Base-by-base conservation (phyloP, 208 protist species). In the Crithidia sp. region DNA sequence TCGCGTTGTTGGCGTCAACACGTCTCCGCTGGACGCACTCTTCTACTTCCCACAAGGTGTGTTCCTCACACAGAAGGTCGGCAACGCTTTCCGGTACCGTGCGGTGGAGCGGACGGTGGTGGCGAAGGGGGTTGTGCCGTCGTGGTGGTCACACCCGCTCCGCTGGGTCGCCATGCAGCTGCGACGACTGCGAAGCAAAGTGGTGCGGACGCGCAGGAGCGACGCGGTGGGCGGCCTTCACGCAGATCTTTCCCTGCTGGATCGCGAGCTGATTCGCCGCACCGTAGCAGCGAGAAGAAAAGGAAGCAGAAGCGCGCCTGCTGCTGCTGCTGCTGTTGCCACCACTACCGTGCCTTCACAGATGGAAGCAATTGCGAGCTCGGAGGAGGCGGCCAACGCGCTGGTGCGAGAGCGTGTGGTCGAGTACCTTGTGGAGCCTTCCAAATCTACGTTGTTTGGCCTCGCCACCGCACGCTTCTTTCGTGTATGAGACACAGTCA, bases 31-130 rank as follows among this genome's bases (percentile, higher is more conserved):
- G 41, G 78, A 90, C 49, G 72, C 84, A 1, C 81, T 93, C 17
- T 93, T 81, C 62, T 93, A 82, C 74, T 95, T 84, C 50, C 91
- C 91, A 13, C 91, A 95, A 16, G 88, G 79, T 0, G 66, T 85
- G 10, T 92, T 92, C 55, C 73, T 95, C 12, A 70, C 62, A 4
- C 74, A 84, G 19, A 91, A 92, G 63, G 81, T 90, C 7, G 91
- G 91, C 7, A 92, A 92, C 58, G 72, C 81, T 5, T 84, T 87
- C 40, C 91, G 91, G 40, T 95, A 88, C 64, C 82, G 83, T 14
- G 82, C 86, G 10, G 77, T 95, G 10, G 74, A 81, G 36, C 83
- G 86, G 19, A 84, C 83, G 5, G 72, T 82, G 6, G 79, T 83
- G 54, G 77, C 65, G 52, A 84, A 82, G 70, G 79, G 63, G 45